Evolutionary conservation across 345 rosid genomes (phyloP), one percentile per base, ranked within the genome.

Genomic region (Syzygium oleosum): DNA sequence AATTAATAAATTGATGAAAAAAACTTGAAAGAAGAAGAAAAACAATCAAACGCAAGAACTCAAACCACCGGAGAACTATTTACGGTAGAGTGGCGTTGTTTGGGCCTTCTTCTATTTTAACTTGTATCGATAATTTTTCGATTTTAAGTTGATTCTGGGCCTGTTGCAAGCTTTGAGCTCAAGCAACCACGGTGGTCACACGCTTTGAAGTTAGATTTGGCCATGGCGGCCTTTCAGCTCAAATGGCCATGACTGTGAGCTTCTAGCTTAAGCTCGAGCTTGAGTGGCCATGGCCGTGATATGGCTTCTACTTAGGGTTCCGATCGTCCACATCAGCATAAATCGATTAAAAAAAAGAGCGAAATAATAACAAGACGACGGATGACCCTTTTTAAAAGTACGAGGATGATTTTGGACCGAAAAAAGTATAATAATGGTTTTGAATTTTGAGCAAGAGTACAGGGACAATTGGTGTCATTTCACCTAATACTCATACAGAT

Each of bases 341-440:
- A 56, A 56, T 23, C 25, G n/a, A 56, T 23, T 0, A 56, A 56
- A 9, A 54, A 21, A 54, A 23, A 23, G 10, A 56, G n/a, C 11
- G 13, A 56, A 11, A 56, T 56, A 56, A 55, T 22, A 55, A 22
- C 2, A 54, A 27, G 27, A 56, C 1, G 9, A 25, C 12, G 63
- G 63, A 56, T 56, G 1, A 23, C 63, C n/a, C 13, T 23, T 0
- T 27, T 23, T 0, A 56, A 56, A 56, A 56, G 61, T 12, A 56
- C 61, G 25, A 22, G 61, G 61, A 56, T 56, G 61, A 56, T 56
- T 56, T 56, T 56, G n/a, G n/a, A 23, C 13, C 4, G 8, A 0
- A 23, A 56, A 56, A 56, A 2, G 13, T 23, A 56, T 0, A 56
- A 3, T 12, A 0, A 23, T n/a, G 6, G 63, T 56, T 56, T 56